phyloP scores from a whole-genome alignment of 169 alveolate genomes.

The Plasmodium billcollinsi region DNA sequence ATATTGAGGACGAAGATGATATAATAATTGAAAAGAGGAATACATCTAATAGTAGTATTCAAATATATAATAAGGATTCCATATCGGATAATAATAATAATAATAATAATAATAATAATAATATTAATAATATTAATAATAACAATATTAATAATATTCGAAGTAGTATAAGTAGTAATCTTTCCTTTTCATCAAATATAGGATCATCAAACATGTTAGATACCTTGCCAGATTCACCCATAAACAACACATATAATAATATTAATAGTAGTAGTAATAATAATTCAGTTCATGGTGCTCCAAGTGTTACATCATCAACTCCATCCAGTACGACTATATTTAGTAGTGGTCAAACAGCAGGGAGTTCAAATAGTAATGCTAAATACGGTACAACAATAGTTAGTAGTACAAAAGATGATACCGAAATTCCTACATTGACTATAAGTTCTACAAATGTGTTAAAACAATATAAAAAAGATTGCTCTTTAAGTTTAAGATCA shows the following conservation, averaged over 20 bases:
- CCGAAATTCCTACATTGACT: constrained; percentile 71
- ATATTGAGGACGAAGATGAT: constrained; percentile 86
- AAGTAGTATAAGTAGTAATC: constrained; percentile 4
- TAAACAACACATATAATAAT: constrained; percentile 12
- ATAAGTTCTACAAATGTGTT: constrained; percentile 37
- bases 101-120: not conserved
- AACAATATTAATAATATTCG: not conserved
- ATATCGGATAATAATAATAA: not conserved
- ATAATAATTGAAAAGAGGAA: constrained; percentile 64
- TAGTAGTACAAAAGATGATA: constrained; percentile 65
- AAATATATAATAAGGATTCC: not conserved
- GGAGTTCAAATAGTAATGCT: constrained; percentile 4
- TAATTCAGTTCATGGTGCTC: constrained; percentile 1
- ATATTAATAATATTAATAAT: not conserved
- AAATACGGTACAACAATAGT: constrained; percentile 31
- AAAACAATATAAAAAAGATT: constrained; percentile 88
- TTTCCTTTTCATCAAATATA: constrained; percentile 1
- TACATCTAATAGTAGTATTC: not conserved
- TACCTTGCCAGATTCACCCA: constrained; percentile 24
- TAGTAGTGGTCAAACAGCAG: constrained; percentile 14
- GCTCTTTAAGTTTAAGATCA: constrained; percentile 94
- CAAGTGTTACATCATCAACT: constrained; percentile 24
- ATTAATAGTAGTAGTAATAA: not conserved
- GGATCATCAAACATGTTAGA: constrained; percentile 17
- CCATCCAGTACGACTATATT: constrained; percentile 43